Conservation (phyloP, 2,329 filamentous ascomycete species). For the Alternaria burnsii region DNA sequence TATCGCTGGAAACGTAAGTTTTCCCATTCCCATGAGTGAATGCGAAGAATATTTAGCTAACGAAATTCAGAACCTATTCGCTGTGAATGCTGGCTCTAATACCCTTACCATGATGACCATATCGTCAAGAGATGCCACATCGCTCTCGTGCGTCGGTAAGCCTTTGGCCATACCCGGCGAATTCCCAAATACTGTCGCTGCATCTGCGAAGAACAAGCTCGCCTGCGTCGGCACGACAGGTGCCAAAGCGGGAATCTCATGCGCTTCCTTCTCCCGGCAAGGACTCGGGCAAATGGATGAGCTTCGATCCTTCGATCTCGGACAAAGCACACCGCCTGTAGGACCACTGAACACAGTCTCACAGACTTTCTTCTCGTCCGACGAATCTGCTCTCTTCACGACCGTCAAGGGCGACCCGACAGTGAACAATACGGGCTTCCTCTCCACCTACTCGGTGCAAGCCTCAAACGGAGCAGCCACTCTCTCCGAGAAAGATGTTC, state of each 20-base stretch:
- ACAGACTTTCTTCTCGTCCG: constrained; percentile 66
- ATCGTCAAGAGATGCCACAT: constrained; percentile 37
- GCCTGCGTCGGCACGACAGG: constrained; percentile 53
- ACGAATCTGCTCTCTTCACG: constrained; percentile 61
- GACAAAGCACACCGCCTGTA: constrained; percentile 65
- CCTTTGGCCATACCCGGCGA: constrained; percentile 48
- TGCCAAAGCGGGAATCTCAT: constrained; percentile 49
- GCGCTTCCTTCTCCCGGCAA: constrained; percentile 39
- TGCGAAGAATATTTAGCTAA: constrained; percentile 4
- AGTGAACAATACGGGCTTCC: constrained; percentile 64
- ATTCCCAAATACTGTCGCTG: constrained; percentile 53
- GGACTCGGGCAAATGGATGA: constrained; percentile 48
- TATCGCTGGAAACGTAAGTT: constrained; percentile 63
- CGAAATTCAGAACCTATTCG: constrained; percentile 59
- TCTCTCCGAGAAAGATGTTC: constrained; percentile 31
- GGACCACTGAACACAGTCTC: constrained; percentile 68
- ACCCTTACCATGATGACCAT: constrained; percentile 52
- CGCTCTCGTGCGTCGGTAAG: constrained; percentile 43
- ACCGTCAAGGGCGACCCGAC: constrained; percentile 69
- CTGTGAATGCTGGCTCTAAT: constrained; percentile 57
- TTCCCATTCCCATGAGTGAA: neutral
- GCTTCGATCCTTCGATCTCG: constrained; percentile 56
- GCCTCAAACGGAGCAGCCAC: neutral
- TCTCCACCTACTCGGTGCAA: constrained; percentile 61
- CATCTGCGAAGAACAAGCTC: constrained; percentile 46